phyloP scores from a whole-genome alignment of 805 yeast species.

The Lipomyces kockii region DNA sequence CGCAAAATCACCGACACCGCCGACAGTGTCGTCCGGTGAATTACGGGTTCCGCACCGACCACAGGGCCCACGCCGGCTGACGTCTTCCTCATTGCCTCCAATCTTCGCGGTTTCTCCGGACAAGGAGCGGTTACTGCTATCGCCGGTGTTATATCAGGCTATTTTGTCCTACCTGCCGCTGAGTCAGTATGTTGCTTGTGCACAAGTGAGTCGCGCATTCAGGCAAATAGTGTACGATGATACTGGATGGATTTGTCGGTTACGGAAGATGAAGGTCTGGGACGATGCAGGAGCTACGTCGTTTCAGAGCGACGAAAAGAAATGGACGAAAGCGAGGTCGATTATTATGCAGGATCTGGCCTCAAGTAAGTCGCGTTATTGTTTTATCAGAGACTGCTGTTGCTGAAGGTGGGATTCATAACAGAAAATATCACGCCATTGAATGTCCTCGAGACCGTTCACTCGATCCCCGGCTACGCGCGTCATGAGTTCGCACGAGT shows the following conservation, averaged over 20 bases:
- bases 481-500: constrained; percentile 50
- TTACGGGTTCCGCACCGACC: neutral
- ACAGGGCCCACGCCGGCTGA: constrained; percentile 11
- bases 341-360: constrained; percentile 18
- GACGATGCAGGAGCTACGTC: constrained; percentile 37
- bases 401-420: neutral
- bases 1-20: neutral
- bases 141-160: constrained; percentile 14
- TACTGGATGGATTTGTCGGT: constrained; percentile 29
- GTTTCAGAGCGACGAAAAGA: constrained; percentile 8
- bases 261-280: constrained; percentile 44
- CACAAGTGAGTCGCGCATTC: constrained; percentile 36
- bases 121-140: constrained; percentile 9
- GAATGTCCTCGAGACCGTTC: constrained; percentile 45
- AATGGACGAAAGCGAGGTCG: constrained; percentile 14
- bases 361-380: constrained; percentile 3
- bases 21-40: constrained; percentile 4
- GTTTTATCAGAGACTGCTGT: neutral
- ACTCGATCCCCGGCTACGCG: constrained; percentile 45
- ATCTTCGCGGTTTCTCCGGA: constrained; percentile 17
- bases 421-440: constrained; percentile 43
- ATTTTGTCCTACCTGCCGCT: constrained; percentile 27
- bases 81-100: constrained; percentile 28
- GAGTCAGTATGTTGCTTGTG: constrained; percentile 28
- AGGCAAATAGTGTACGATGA: constrained; percentile 35